phyloP scores from a whole-genome alignment of 768 basidiomycete genomes.

The Kwoniella pini region DNA sequence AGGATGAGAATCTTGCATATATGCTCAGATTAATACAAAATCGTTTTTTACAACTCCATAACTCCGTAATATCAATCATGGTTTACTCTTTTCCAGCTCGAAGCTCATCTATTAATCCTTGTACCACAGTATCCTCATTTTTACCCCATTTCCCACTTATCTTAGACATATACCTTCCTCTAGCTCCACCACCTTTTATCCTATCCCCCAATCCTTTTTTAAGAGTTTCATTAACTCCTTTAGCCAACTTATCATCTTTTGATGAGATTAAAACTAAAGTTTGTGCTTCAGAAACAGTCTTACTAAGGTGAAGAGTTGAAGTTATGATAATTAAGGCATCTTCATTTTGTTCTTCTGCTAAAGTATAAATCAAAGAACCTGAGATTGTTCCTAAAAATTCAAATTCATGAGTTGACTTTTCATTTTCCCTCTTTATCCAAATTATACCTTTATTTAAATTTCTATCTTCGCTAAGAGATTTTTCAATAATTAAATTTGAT shows the following conservation, averaged over 20 bases:
- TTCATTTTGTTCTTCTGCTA: background rate
- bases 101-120: slow-evolving; percentile 16
- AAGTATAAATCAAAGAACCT: background rate
- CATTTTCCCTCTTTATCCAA: slow-evolving; percentile 27
- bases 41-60: too few relatives aligned
- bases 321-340: slow-evolving; percentile 2
- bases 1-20: too few relatives aligned
- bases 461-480: background rate
- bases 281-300: background rate
- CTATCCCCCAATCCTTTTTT: slow-evolving; percentile 37
- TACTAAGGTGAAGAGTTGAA: background rate
- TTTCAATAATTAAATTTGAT: slow-evolving; percentile 21
- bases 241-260: slow-evolving; percentile 40
- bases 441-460: slow-evolving; percentile 19
- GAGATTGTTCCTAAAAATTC: slow-evolving; percentile 38
- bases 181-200: slow-evolving; percentile 52
- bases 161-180: slow-evolving; percentile 51
- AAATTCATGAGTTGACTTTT: slow-evolving; percentile 50
- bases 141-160: slow-evolving; percentile 49
- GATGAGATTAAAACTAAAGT: slow-evolving; percentile 41
- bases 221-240: slow-evolving; percentile 37
- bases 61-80: background rate
- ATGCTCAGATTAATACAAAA: too few relatives aligned
- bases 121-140: slow-evolving; percentile 23
- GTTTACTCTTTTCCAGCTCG: background rate